phyloP scores from a whole-genome alignment of 2,329 filamentous ascomycete genomes.

The Cercospora beticola region DNA sequence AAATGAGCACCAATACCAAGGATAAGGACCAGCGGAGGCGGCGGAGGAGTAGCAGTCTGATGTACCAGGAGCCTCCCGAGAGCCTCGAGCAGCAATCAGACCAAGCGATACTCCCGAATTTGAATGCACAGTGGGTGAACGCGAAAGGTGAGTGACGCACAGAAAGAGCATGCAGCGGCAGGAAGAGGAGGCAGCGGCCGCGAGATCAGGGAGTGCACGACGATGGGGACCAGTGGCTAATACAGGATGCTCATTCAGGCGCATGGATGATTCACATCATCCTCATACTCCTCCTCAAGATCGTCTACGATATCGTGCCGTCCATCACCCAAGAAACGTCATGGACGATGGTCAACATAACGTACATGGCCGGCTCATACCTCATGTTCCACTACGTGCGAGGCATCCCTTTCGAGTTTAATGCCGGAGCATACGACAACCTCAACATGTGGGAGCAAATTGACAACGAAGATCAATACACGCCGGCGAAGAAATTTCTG shows the following conservation, averaged over 20 bases:
- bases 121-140: conserved; percentile 99
- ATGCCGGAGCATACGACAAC: conserved; percentile 96
- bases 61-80: conserved; percentile 96
- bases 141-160: conserved; percentile 72
- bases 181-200: not conserved
- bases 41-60: conserved; percentile 95
- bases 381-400: conserved; percentile 99
- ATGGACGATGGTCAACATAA: conserved; percentile 98
- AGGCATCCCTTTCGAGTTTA: conserved; percentile 98
- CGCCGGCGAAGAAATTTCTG: conserved; percentile 96
- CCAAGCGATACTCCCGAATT: conserved; percentile 88
- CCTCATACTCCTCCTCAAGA: conserved; percentile 86
- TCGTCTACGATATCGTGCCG: conserved; percentile 94
- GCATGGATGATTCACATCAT: conserved; percentile 98
- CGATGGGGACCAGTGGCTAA: not conserved
- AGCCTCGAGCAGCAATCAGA: conserved; percentile 97
- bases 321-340: conserved; percentile 96
- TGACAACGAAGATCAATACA: conserved; percentile 98
- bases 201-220: conserved; percentile 9
- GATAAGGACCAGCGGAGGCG: conserved; percentile 61
- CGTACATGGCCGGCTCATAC: conserved; percentile 98
- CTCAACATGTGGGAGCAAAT: conserved; percentile 99
- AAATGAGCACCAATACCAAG: conserved; percentile 49
- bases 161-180: not conserved
- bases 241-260: conserved; percentile 55